These are phyloP conservation scores for Cnidoscolus chayamansa DNA, from an alignment of 441 rosid species.

Conservation along the genomic window DNA sequence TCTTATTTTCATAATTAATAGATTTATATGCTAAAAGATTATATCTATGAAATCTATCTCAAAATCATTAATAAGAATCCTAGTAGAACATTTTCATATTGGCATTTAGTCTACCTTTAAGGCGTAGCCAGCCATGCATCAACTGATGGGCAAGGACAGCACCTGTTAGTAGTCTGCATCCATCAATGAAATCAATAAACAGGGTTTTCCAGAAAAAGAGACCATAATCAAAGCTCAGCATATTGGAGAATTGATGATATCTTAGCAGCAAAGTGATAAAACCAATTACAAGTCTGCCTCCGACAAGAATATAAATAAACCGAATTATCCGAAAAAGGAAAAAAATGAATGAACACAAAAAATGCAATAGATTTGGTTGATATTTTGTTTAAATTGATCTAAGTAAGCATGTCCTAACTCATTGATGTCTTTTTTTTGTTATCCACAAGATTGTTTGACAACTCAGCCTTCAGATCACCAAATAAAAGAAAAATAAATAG, in stretches of 20 bases:
- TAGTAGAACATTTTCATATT: no score
- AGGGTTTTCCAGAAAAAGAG: background rate
- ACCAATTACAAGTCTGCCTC: background rate
- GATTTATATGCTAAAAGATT: no score
- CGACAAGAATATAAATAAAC: background rate
- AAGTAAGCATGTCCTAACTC: background rate
- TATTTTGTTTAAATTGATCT: background rate
- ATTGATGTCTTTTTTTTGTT: background rate
- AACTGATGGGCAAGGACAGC: constrained; percentile 89
- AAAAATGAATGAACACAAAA: background rate
- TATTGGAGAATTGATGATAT: background rate
- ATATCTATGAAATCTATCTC: no score
- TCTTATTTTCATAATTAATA: no score
- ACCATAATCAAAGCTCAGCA: background rate
- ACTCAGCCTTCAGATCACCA: background rate
- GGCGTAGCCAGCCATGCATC: constrained; percentile 95
- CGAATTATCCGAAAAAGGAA: background rate
- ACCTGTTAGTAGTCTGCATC: constrained; percentile 77
- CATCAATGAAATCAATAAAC: constrained; percentile 5
- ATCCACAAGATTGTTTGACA: no score
- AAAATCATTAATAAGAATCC: no score
- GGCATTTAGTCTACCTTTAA: constrained; percentile 47
- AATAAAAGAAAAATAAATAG: background rate
- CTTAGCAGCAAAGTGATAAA: background rate
- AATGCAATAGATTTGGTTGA: no score